Base-by-base conservation (phyloP, 2,329 filamentous ascomycete species). In the Periconia sp. region DNA sequence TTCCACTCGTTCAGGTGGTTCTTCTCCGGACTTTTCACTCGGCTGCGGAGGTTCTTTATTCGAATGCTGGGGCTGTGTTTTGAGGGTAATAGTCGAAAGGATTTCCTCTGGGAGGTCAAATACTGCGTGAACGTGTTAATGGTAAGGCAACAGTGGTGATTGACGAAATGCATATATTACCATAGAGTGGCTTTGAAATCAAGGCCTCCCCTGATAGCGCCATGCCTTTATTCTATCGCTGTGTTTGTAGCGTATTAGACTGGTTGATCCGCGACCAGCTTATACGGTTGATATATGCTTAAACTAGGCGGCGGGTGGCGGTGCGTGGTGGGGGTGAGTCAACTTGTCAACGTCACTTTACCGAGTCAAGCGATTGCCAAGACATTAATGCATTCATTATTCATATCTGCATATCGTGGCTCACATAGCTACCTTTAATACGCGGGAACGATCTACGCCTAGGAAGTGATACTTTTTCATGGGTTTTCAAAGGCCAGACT, bases 81-180 rank as follows among this genome's bases (percentile, higher is more conserved):
- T 87, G 56, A 82, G 79, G 10, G 82, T 80, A 60, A 96, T 79
- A 2, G 85, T 88, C 49, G 81, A 78, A 35, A 95, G 79, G 45
- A 96, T 82, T 69, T 92, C 85, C 55, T 82, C 78, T 0, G 91
- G 91, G 20, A 97, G 83, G 71, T 95, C 88, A 74, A 92, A 97
- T 53, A 93, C 89, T 92, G 70, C 54, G 45, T 14, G 10, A 10
- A 45, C 11, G 11, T 11, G 33, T 37, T 11, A 37, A 11, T 37
- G 5, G 10, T 14, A n/a, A 37, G 3, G 33, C 33, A 37, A n/a
- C 13, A 14, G 33, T 37, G 33, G 10, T n/a, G 33, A 14, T 37
- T 14, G 33, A n/a, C 15, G 15, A 37, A 11, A 37, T 27, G 8
- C 8, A 27, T 27, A 27, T 3, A 14, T 5, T 37, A 37, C 33